Percentiles rank a stretch among this genome's conserved stretches.
phyloP scores from a whole-genome alignment of 352 stramenopile species.

The Elongisporangium senticosum region DNA sequence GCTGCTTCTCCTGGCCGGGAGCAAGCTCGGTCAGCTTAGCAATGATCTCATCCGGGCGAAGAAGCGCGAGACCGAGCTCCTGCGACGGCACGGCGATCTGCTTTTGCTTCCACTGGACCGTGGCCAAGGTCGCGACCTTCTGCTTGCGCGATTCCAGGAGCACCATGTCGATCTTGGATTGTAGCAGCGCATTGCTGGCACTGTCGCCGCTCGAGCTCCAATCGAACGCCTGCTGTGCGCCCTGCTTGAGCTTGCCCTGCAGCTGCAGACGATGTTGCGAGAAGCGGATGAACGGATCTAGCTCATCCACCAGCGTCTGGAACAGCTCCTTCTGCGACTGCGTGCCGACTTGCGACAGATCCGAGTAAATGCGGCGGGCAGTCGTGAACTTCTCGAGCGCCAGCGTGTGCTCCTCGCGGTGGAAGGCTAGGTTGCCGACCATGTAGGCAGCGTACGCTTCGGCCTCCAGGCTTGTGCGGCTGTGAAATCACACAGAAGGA shows the following conservation, averaged over 20 bases:
- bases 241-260: constrained; percentile 31
- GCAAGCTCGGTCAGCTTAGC: constrained; percentile 46
- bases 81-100: constrained; percentile 64
- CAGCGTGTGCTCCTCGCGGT: constrained; percentile 80
- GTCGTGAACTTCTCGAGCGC: constrained; percentile 80
- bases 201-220: constrained; percentile 56
- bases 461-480: constrained; percentile 82
- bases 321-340: constrained; percentile 80
- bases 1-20: constrained; percentile 54
- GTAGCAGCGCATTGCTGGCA: constrained; percentile 64
- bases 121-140: constrained; percentile 78
- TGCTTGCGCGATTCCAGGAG: constrained; percentile 79
- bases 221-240: constrained; percentile 13
- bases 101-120: constrained; percentile 78
- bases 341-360: constrained; percentile 76
- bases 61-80: constrained; percentile 58
- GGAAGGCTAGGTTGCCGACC: constrained; percentile 82
- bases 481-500: constrained; percentile 8
- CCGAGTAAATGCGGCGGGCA: constrained; percentile 78
- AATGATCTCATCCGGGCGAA: constrained; percentile 70
- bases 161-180: constrained; percentile 83
- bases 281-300: constrained; percentile 83
- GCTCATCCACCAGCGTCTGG: constrained; percentile 54
- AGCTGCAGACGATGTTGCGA: constrained; percentile 74
- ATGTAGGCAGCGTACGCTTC: constrained; percentile 88